Base-by-base conservation (phyloP, 2,329 filamentous ascomycete species). In the Venturia oleaginea region DNA sequence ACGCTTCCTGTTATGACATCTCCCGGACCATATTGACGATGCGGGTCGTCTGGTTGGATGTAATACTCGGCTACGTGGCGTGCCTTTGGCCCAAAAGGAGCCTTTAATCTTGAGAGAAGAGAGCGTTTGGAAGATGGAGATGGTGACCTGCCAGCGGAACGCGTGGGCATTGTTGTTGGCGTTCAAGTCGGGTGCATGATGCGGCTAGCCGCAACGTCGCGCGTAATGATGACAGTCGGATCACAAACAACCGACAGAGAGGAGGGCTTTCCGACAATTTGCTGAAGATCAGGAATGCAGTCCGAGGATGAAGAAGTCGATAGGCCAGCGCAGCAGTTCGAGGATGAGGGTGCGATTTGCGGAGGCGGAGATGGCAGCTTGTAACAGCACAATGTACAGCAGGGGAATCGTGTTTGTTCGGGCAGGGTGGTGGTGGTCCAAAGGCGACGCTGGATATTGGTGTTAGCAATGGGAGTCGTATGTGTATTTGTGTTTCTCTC, bases 1-100 rank as follows among this genome's bases (percentile, higher is more conserved):
- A 93, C 89, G 68, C 84, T 84, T 63, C 90, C 90, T 65, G 83
- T 84, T 59, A 94, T 88, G 68, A 86, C 78, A 71, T 93, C 90
- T 66, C 90, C 90, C 4, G 89, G 88, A 32, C 80, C 81, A 75
- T 92, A 92, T 70, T 89, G 86, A 68, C 86, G 86, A 75, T 92
- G 87, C 15, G 90, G 90, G 72, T 93, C 89, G 72, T 90, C 83
- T 61, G 89, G 84, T 68, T 85, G 84, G 74, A 94, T 86, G 75
- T 90, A 85, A 77, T 92, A 94, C 72, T 93, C 90, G 77, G 86
- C 81, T 69, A 91, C 80, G 74, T 88, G 86, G 70, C 89, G 87
- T 68, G 83, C 74, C 69, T 80, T 81, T 63, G 76, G 60, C 1
- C 60, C 64, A 32, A 65, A 65, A 13, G 64, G 64, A 24, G 38